phyloP scores from a whole-genome alignment of 495 filamentous ascomycete species.

The Penicillium coprophilum region DNA sequence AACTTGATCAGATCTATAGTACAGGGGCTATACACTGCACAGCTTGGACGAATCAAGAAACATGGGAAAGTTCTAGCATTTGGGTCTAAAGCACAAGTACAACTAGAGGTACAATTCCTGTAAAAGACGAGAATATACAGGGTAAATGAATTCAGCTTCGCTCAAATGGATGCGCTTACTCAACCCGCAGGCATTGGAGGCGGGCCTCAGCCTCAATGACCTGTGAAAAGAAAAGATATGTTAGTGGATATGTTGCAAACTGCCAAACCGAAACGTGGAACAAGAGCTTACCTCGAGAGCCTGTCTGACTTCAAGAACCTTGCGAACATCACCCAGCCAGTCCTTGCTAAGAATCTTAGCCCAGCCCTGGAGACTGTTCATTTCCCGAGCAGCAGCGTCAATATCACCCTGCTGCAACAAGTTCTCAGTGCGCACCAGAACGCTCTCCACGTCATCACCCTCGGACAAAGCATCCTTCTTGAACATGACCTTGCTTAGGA shows the following conservation, averaged over 20 bases:
- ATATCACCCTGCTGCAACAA: slow-evolving; percentile 88
- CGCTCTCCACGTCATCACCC: slow-evolving; percentile 92
- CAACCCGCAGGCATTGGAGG: slow-evolving; percentile 51
- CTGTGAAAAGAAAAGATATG: slow-evolving; percentile 22
- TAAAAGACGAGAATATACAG: slow-evolving; percentile 39
- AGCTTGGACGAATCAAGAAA: slow-evolving; percentile 9
- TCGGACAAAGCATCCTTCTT: slow-evolving; percentile 83
- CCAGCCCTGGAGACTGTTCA: slow-evolving; percentile 91
- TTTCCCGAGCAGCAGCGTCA: slow-evolving; percentile 88
- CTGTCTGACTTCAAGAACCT: slow-evolving; percentile 90
- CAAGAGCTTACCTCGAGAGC: slow-evolving; percentile 77
- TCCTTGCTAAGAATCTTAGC: slow-evolving; percentile 89
- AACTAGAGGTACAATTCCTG: slow-evolving; percentile 50
- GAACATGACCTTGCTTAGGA: slow-evolving; percentile 90
- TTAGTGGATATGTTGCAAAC: slow-evolving; percentile 21
- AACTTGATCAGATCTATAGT: neutral
- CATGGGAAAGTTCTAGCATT: slow-evolving; percentile 44
- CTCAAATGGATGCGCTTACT: slow-evolving; percentile 41
- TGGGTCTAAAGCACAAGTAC: slow-evolving; percentile 43
- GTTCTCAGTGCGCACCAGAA: slow-evolving; percentile 83
- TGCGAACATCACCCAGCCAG: slow-evolving; percentile 85
- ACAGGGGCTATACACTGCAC: neutral
- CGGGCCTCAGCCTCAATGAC: slow-evolving; percentile 53
- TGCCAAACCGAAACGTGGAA: neutral
- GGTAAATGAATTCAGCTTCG: slow-evolving; percentile 34